Conservation (phyloP, 78 protist species). For the Speleostelium caveatum region DNA sequence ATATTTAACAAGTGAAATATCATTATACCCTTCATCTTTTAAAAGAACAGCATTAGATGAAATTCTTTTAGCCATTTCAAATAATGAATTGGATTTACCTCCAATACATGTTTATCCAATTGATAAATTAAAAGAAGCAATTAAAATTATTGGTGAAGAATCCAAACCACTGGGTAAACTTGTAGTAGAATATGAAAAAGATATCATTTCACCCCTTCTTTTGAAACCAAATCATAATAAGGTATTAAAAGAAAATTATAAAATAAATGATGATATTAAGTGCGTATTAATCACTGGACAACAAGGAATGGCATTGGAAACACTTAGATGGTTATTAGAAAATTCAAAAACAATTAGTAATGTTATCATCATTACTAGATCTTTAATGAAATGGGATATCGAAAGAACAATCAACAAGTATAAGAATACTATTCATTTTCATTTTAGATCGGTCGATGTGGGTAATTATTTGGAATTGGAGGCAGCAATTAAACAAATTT, state of each 20-base stretch:
- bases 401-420: slow-evolving; percentile 17
- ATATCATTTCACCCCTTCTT: background rate
- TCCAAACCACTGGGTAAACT: slow-evolving; percentile 51
- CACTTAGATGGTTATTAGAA: slow-evolving; percentile 29
- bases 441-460: slow-evolving; percentile 25
- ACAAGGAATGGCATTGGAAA: slow-evolving; percentile 31
- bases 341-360: slow-evolving; percentile 13
- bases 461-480: background rate
- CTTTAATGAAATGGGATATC: slow-evolving; percentile 46
- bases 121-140: slow-evolving; percentile 36
- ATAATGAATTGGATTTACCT: background rate
- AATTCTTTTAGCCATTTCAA: background rate
- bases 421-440: background rate
- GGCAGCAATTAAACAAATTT: slow-evolving; percentile 6
- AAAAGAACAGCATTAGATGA: background rate
- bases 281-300: slow-evolving; percentile 53
- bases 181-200: slow-evolving; percentile 20
- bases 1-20: background rate
- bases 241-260: background rate
- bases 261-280: background rate
- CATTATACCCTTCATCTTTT: background rate
- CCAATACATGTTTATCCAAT: slow-evolving; percentile 19
- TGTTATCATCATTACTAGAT: slow-evolving; percentile 25
- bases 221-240: background rate
- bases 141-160: slow-evolving; percentile 26